Conservation (phyloP, 148 eudicot genomes). For the Cornus florida region DNA sequence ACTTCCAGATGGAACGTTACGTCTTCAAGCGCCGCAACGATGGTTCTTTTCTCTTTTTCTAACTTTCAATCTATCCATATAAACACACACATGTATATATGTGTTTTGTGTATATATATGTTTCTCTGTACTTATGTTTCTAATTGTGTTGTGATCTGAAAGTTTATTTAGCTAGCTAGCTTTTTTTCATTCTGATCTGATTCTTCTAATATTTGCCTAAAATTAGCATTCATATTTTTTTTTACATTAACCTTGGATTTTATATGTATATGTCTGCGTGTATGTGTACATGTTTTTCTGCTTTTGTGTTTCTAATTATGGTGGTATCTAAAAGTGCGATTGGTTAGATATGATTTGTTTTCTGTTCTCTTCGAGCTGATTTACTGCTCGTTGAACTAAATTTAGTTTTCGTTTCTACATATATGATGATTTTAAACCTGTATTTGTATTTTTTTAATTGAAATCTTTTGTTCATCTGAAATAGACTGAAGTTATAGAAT, state of each 20-base stretch:
- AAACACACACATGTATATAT: neutral
- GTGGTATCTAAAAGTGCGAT: too few relatives aligned
- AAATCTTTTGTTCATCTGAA: neutral
- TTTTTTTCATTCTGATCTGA: too few relatives aligned
- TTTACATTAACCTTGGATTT: too few relatives aligned
- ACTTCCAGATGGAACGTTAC: conserved; percentile 77
- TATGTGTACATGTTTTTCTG: neutral
- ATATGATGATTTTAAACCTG: neutral
- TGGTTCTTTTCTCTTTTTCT: conserved; percentile 24
- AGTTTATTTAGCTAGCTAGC: too few relatives aligned
- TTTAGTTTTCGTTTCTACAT: too few relatives aligned
- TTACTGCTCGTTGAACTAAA: neutral
- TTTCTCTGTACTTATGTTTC: neutral
- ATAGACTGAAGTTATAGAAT: neutral
- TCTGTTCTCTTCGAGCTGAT: neutral
- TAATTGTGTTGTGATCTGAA: too few relatives aligned
- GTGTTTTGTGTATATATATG: neutral
- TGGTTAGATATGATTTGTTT: too few relatives aligned
- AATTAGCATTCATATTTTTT: too few relatives aligned
- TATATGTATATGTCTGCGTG: neutral
- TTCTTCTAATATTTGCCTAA: too few relatives aligned
- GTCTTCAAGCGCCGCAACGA: conserved; percentile 71
- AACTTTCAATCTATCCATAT: neutral
- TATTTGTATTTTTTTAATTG: too few relatives aligned
- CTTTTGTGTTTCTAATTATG: neutral